Conservation (phyloP, 768 basidiomycete species). For the Mrakia hoshinonis region DNA sequence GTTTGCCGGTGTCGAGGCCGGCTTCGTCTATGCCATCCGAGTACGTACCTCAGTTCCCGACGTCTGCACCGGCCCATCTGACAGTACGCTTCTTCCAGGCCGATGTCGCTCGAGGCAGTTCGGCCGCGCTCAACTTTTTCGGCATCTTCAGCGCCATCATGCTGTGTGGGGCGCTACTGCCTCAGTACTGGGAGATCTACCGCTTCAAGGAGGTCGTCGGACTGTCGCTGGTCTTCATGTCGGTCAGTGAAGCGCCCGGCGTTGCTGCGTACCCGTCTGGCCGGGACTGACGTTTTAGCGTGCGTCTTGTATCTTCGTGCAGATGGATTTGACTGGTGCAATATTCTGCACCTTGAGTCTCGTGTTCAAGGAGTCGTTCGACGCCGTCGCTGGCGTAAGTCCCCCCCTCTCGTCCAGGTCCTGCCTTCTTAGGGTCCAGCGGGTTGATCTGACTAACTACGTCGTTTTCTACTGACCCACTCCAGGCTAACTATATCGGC, state of each 20-base stretch:
- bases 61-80: background rate
- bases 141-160: slow-evolving; percentile 56
- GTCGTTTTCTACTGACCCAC: background rate
- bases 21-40: slow-evolving; percentile 53
- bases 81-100: slow-evolving; percentile 37
- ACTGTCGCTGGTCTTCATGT: slow-evolving; percentile 61
- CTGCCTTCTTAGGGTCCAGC: background rate
- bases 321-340: slow-evolving; percentile 55
- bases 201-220: slow-evolving; percentile 49
- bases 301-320: background rate
- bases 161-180: slow-evolving; percentile 50
- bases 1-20: slow-evolving; percentile 53
- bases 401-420: background rate
- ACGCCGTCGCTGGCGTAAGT: slow-evolving; percentile 52
- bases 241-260: slow-evolving; percentile 38
- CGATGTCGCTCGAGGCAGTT: slow-evolving; percentile 41
- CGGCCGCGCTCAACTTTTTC: slow-evolving; percentile 48
- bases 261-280: background rate
- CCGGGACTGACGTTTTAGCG: background rate
- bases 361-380: slow-evolving; percentile 57
- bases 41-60: slow-evolving; percentile 39
- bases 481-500: slow-evolving; percentile 26
- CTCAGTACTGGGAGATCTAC: slow-evolving; percentile 72
- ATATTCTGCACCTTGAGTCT: slow-evolving; percentile 63
- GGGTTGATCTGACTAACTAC: background rate